Percentiles rank a stretch among this genome's conserved stretches.
Conservation (phyloP, 78 protist genomes). For the Andalucia godoyi region DNA sequence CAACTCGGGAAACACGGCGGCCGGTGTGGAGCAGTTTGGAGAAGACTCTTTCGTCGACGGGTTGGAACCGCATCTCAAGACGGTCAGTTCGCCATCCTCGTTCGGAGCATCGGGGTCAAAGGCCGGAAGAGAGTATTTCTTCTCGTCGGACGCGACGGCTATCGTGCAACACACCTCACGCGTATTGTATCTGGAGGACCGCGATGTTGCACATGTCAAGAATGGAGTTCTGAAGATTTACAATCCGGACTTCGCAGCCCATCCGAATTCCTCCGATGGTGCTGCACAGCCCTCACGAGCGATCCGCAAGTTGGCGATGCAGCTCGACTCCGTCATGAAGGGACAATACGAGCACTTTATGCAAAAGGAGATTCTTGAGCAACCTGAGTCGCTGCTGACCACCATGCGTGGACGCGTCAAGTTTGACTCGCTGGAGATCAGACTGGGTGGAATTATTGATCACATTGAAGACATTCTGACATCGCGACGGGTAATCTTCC, state of each 20-base stretch:
- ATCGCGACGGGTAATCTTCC: conserved; percentile 47
- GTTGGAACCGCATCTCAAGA: too few species aligned
- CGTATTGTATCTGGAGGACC: conserved; percentile 60
- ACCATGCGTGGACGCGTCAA: conserved; percentile 63
- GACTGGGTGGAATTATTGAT: conserved; percentile 42
- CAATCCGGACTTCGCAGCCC: too few species aligned
- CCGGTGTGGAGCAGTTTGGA: too few species aligned
- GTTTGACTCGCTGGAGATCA: conserved; percentile 16
- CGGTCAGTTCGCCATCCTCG: neutral
- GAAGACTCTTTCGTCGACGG: too few species aligned
- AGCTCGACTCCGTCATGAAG: conserved; percentile 32
- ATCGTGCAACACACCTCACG: conserved; percentile 57
- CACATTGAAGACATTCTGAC: neutral
- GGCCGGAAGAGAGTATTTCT: conserved; percentile 18
- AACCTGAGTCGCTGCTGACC: conserved; percentile 69
- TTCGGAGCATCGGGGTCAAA: neutral
- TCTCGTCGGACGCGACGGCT: conserved; percentile 64
- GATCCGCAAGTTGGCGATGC: conserved; percentile 25
- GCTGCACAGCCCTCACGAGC: too few species aligned
- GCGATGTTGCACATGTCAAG: conserved; percentile 36
- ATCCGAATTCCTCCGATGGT: too few species aligned
- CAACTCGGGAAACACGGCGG: too few species aligned
- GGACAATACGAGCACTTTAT: conserved; percentile 81
- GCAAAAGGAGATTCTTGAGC: conserved; percentile 93
- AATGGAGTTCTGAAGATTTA: neutral